Base-by-base conservation (phyloP, 192 early-diverging fungal species). In the Coemansia sp. region DNA sequence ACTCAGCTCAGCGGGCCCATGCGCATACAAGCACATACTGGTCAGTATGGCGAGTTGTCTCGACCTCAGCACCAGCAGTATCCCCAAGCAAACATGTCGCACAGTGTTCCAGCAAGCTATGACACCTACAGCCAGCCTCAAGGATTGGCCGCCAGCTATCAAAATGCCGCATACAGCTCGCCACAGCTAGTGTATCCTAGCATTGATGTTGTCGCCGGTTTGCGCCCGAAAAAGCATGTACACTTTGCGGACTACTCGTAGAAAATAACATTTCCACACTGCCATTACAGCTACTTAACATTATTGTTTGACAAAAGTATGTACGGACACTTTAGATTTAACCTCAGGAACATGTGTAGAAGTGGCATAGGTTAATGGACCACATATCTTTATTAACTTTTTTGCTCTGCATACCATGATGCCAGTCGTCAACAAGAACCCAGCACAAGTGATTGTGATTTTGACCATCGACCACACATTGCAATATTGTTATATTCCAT, bases 141-240 rank as follows among this genome's bases (percentile, higher is more conserved):
- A 11, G 42, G 43, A 3, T n/a, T 54, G 1, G 15, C 33, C 8
- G 33, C 43, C 15, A 18, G 34, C 12, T 26, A 26, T 22, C 56
- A 43, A 37, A 15, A 34, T 4, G 37, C 5, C 9, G 22, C 24
- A 15, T 63, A 63, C 39, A 55, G 56, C 14, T 56, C 62, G n/a
- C 46, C 46, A 6, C 62, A 61, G 19, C 53, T 62, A 2, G 18
- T 42, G 17, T 18, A 58, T 14, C 10, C 60, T 26, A 60, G 26
- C 22, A 65, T 36, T 24, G 40, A 32, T 14, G 55, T 36, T 21
- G 19, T 26, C 7, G 14, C 53, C 3, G 17, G 19, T 32, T 26
- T 21, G 5, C 43, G 40, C 18, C 72, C 65, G 11, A 74, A 74
- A 35, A 74, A 74, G 19, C 72, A 61, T 18, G 72, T 74, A 7